These are phyloP conservation scores for Cercospora nicotianae DNA, from an alignment of 2,329 filamentous ascomycete species.

Conservation along the genomic window DNA sequence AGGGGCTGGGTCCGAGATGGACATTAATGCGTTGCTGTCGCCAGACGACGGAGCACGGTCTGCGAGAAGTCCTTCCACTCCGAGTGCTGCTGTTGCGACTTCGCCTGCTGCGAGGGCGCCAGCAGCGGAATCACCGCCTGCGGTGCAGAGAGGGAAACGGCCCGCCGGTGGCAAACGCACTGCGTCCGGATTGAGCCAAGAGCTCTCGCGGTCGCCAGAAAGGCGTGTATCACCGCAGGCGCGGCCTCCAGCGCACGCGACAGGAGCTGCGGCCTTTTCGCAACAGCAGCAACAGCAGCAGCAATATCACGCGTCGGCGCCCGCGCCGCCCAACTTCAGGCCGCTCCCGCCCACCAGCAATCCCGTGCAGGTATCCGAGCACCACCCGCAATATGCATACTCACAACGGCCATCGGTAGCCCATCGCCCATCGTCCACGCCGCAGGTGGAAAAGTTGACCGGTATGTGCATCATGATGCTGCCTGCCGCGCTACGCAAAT, in stretches of 20 bases:
- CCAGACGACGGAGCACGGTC: conserved; percentile 45
- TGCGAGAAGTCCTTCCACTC: background rate
- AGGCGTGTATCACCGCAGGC: conserved; percentile 32
- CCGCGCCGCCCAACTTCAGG: conserved; percentile 27
- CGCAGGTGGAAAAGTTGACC: conserved; percentile 51
- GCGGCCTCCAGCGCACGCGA: background rate
- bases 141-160: conserved; percentile 15
- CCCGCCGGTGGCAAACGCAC: conserved; percentile 35
- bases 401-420: conserved; percentile 29
- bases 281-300: conserved; percentile 15
- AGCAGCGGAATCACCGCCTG: conserved; percentile 37
- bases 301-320: conserved; percentile 15
- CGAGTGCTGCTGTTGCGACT: background rate
- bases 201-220: conserved; percentile 37
- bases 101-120: conserved; percentile 23
- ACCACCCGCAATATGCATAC: conserved; percentile 20
- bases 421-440: conserved; percentile 46
- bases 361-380: conserved; percentile 16
- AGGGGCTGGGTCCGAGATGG: conserved; percentile 39
- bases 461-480: conserved; percentile 37
- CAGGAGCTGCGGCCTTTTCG: conserved; percentile 14
- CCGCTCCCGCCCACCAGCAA: conserved; percentile 31
- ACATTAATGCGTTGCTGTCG: conserved; percentile 53
- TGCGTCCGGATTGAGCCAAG: conserved; percentile 48
- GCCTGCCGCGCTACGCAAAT: background rate